Evolutionary conservation across 768 basidiomycete genomes (phyloP).

Genomic region (Amanita polypyramis): DNA sequence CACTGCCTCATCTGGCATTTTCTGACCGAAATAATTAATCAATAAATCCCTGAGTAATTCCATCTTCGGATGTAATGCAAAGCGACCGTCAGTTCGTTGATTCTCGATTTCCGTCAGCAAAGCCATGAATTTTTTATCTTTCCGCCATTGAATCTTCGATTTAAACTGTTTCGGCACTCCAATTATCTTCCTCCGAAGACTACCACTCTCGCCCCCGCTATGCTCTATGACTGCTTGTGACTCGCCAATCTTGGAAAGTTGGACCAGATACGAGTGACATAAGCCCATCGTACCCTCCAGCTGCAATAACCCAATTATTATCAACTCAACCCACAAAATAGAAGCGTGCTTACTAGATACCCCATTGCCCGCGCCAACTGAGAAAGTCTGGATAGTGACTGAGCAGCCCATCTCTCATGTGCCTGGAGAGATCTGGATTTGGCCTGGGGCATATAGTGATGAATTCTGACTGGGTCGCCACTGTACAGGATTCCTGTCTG

Average conservation of each 20-base stretch:
- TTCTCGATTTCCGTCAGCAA: slow-evolving; percentile 58
- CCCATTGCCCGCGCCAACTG: slow-evolving; percentile 73
- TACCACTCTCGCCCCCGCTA: slow-evolving; percentile 18
- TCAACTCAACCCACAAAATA: neutral
- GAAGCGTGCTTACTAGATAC: slow-evolving; percentile 54
- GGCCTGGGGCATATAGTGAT: slow-evolving; percentile 50
- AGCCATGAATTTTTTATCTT: slow-evolving; percentile 50
- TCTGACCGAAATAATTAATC: slow-evolving; percentile 67
- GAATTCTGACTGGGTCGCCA: slow-evolving; percentile 51
- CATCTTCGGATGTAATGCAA: slow-evolving; percentile 84
- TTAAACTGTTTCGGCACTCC: slow-evolving; percentile 27
- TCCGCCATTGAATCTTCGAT: slow-evolving; percentile 30
- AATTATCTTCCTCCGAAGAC: slow-evolving; percentile 11
- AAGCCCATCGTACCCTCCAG: slow-evolving; percentile 74
- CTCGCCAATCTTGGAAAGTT: slow-evolving; percentile 21
- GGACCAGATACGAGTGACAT: slow-evolving; percentile 59
- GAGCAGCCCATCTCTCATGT: slow-evolving; percentile 39
- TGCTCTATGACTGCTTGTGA: neutral
- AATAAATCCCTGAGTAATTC: slow-evolving; percentile 67
- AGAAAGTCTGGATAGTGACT: slow-evolving; percentile 39
- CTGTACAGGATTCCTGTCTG: slow-evolving; percentile 32
- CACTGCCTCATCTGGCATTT: slow-evolving; percentile 29
- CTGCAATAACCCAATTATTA: slow-evolving; percentile 26
- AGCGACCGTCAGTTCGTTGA: slow-evolving; percentile 38
- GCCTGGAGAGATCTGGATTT: slow-evolving; percentile 26